These are phyloP conservation scores for Colletotrichum phormii DNA, from an alignment of 2,329 filamentous ascomycete species.

Conservation along the genomic window DNA sequence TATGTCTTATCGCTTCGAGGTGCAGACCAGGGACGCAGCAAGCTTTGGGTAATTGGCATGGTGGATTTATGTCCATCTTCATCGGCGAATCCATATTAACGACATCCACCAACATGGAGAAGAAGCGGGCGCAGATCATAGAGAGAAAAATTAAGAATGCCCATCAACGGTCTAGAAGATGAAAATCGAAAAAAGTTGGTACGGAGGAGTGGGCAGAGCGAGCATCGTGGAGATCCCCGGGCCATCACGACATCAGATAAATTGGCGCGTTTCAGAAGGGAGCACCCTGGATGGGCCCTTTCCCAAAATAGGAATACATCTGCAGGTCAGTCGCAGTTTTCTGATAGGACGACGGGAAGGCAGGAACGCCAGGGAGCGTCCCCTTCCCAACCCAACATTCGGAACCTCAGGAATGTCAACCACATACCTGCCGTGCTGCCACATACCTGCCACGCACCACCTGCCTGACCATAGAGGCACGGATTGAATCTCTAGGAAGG, in stretches of 20 bases:
- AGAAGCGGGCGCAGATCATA: neutral
- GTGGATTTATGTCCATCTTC: neutral
- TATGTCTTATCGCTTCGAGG: constrained; percentile 3
- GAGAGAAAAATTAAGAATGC: neutral
- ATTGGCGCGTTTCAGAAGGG: constrained; percentile 36
- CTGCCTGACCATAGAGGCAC: neutral
- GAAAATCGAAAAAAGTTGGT: constrained; percentile 7
- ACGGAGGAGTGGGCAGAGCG: neutral
- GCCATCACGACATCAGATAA: constrained; percentile 35
- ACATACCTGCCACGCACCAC: neutral
- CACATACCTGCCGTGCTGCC: neutral
- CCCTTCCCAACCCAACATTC: neutral
- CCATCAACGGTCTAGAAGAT: neutral
- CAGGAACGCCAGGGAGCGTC: neutral
- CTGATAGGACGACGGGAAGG: neutral
- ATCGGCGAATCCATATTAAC: constrained; percentile 2
- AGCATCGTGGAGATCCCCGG: constrained; percentile 24
- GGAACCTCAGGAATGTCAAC: too few relatives aligned
- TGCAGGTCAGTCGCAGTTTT: neutral
- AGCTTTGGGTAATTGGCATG: constrained; percentile 22
- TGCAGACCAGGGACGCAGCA: constrained; percentile 13
- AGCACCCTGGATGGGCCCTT: constrained; percentile 16
- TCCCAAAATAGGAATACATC: constrained; percentile 19
- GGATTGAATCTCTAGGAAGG: neutral
- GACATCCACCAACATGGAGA: neutral